phyloP scores from a whole-genome alignment of 116 monocot genomes.

The Thalassia testudinum region DNA sequence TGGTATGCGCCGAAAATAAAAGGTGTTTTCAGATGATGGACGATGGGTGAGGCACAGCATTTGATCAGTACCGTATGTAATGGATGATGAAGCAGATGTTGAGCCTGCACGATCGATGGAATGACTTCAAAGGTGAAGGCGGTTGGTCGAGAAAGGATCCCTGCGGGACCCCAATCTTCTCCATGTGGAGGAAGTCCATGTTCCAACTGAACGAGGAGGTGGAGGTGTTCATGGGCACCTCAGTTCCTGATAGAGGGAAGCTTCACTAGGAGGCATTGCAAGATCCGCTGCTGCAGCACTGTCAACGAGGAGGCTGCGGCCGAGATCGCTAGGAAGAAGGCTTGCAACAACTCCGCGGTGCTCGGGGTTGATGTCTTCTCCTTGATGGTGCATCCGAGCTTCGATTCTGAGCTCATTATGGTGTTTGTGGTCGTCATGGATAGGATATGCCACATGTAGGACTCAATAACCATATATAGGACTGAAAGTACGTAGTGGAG shows the following conservation, averaged over 20 bases:
- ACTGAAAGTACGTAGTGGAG: too few relatives aligned
- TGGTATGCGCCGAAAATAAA: too few relatives aligned
- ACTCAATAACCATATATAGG: too few relatives aligned
- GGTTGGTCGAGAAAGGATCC: neutral
- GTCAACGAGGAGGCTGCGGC: slow-evolving; percentile 40
- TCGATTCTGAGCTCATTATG: slow-evolving; percentile 27
- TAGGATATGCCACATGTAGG: slow-evolving; percentile 34
- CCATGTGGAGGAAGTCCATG: slow-evolving; percentile 32
- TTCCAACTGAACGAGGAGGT: slow-evolving; percentile 30
- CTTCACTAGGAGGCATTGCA: slow-evolving; percentile 47
- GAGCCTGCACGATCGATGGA: slow-evolving; percentile 71
- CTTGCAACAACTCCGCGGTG: slow-evolving; percentile 8
- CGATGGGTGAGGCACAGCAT: too few relatives aligned
- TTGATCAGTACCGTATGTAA: too few relatives aligned
- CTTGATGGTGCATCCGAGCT: slow-evolving; percentile 22
- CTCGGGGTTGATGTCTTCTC: slow-evolving; percentile 51
- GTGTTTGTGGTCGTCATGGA: slow-evolving; percentile 53
- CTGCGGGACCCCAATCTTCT: slow-evolving; percentile 30
- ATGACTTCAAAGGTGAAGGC: slow-evolving; percentile 27
- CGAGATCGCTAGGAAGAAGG: slow-evolving; percentile 37
- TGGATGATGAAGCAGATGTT: slow-evolving; percentile 36
- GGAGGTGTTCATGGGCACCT: slow-evolving; percentile 38
- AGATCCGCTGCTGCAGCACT: slow-evolving; percentile 13
- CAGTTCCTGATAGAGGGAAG: slow-evolving; percentile 37
- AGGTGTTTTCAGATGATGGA: too few relatives aligned